Evolutionary conservation across 2,329 filamentous ascomycete genomes (phyloP), one percentile per base, ranked within the genome.

Genomic region (Acarospora socialis): DNA sequence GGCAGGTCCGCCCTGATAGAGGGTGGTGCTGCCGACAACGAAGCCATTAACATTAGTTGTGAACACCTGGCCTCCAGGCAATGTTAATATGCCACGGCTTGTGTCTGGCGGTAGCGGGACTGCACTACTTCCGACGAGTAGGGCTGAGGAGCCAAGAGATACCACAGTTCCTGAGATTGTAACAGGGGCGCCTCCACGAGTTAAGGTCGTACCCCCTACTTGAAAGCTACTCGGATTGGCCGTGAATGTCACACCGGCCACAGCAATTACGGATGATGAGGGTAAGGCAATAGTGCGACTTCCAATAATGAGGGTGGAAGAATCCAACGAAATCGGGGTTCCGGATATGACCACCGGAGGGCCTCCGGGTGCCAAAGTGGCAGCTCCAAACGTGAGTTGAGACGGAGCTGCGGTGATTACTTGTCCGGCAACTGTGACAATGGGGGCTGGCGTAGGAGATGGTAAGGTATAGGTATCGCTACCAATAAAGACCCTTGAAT

Each of bases 151-250:
- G n/a, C 22, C 22, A 13, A 24, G 4, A 13, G 4, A 24, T 10
- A 24, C n/a, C 5, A 13, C 14, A 7, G 21, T 26, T 5, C 12
- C 13, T 9, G 10, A 16, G 28, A 35, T 13, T 12, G 33, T 31
- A 17, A 35, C 31, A 18, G 28, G 10, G 21, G 33, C 9, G 17
- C 14, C 9, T 10, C 33, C 33, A 3, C 27, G 33, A 2, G 26
- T 14, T 12, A 35, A 28, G 13, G 33, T 35, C 28, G 23, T 28
- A 7, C 35, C 35, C 15, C 21, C 31, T 21, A 37, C 22, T 3
- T 18, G 4, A 10, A 37, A 29, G 7, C 25, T 29, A 14, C 19
- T 34, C 5, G 35, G 30, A 15, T 37, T 30, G 5, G 31, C 32
- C 7, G 35, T 34, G 35, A 37, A 30, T n/a, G 32, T n/a, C n/a